Conservation (phyloP, 495 filamentous ascomycete genomes). For the Aspergillus affinis region DNA sequence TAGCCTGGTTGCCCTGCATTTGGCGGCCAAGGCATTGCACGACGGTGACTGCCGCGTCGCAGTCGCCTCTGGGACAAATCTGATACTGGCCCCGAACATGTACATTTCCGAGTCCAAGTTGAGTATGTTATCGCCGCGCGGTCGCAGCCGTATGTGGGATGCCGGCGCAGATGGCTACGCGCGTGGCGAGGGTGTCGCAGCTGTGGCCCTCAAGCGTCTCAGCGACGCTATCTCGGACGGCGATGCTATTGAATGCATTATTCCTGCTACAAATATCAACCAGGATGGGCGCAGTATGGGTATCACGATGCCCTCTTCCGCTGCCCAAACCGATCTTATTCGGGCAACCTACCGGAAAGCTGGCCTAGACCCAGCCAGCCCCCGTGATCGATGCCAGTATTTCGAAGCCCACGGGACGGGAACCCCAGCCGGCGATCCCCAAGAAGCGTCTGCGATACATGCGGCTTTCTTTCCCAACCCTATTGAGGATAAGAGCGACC, state of each 20-base stretch:
- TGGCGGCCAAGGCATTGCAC: not conserved
- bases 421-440: slow-evolving; percentile 33
- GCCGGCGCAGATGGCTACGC: slow-evolving; percentile 59
- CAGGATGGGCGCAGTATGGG: slow-evolving; percentile 27
- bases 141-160: slow-evolving; percentile 42
- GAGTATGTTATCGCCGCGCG: slow-evolving; percentile 48
- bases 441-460: slow-evolving; percentile 33
- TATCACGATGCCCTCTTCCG: slow-evolving; percentile 29
- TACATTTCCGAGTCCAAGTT: slow-evolving; percentile 30
- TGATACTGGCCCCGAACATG: slow-evolving; percentile 31
- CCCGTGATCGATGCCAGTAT: slow-evolving; percentile 12
- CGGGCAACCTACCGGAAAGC: slow-evolving; percentile 27
- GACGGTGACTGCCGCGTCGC: not conserved
- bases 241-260: slow-evolving; percentile 33
- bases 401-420: slow-evolving; percentile 44
- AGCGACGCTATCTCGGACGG: slow-evolving; percentile 28
- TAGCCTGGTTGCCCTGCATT: not conserved
- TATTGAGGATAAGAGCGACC: not conserved
- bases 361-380: slow-evolving; percentile 9
- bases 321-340: slow-evolving; percentile 19
- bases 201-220: slow-evolving; percentile 31
- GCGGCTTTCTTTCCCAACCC: not conserved
- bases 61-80: slow-evolving; percentile 23
- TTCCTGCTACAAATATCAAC: slow-evolving; percentile 31
- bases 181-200: slow-evolving; percentile 52